These are phyloP conservation scores for Fusarium continuum DNA, from an alignment of 2,329 filamentous ascomycete genomes.

Conservation along the genomic window DNA sequence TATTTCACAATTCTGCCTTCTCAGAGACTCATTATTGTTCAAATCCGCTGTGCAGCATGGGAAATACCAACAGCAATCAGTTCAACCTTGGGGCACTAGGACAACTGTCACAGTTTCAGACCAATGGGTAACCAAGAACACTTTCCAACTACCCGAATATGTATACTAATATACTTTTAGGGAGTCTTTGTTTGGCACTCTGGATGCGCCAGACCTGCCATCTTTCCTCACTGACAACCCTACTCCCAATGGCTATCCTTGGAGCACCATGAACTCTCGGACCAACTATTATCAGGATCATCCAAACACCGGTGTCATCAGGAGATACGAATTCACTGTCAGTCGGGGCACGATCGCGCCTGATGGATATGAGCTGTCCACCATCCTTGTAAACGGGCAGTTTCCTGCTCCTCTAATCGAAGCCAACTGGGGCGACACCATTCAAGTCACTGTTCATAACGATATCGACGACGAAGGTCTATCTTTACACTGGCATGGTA, in stretches of 20 bases:
- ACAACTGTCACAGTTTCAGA: slow-evolving; percentile 30
- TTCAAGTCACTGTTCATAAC: slow-evolving; percentile 75
- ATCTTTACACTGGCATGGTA: slow-evolving; percentile 64
- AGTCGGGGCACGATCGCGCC: slow-evolving; percentile 61
- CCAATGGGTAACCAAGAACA: slow-evolving; percentile 34
- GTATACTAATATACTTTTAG: slow-evolving; percentile 37
- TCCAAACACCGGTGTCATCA: slow-evolving; percentile 63
- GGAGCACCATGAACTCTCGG: slow-evolving; percentile 56
- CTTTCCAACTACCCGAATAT: background rate
- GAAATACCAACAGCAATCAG: slow-evolving; percentile 27
- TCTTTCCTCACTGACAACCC: slow-evolving; percentile 60
- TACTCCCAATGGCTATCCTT: slow-evolving; percentile 60
- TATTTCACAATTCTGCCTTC: background rate
- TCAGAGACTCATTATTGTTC: slow-evolving; percentile 1
- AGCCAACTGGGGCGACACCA: slow-evolving; percentile 70
- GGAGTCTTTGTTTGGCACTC: slow-evolving; percentile 53
- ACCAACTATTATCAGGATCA: slow-evolving; percentile 61
- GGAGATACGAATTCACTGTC: slow-evolving; percentile 64
- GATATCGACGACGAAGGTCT: slow-evolving; percentile 65
- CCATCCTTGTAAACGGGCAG: slow-evolving; percentile 70
- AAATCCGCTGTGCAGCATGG: slow-evolving; percentile 27
- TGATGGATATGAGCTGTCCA: slow-evolving; percentile 63
- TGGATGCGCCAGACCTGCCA: slow-evolving; percentile 51
- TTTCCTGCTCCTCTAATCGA: slow-evolving; percentile 74
- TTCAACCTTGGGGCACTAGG: slow-evolving; percentile 30